These are phyloP conservation scores for Vitis riparia DNA, from an alignment of 164 flowering plant species.

Conservation along the genomic window DNA sequence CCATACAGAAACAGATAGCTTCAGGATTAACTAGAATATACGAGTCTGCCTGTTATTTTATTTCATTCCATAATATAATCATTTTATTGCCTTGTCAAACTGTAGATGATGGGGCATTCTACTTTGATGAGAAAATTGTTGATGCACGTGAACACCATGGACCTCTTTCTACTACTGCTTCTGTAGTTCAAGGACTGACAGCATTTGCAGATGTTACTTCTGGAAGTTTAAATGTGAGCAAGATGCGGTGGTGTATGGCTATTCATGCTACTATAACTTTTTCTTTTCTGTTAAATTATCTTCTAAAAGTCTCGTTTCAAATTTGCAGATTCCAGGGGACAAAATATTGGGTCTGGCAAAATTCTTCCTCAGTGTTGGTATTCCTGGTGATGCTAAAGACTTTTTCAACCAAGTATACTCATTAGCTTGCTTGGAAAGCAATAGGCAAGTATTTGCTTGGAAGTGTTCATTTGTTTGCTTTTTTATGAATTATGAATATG, in stretches of 20 bases:
- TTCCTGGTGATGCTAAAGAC: slow-evolving; percentile 80
- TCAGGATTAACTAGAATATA: background rate
- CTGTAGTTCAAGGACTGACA: slow-evolving; percentile 81
- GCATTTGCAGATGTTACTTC: slow-evolving; percentile 66
- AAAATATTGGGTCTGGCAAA: slow-evolving; percentile 84
- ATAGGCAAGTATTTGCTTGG: slow-evolving; percentile 43
- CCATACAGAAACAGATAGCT: too few relatives aligned
- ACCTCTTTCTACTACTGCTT: slow-evolving; percentile 77
- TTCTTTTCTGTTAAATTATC: slow-evolving; percentile 1
- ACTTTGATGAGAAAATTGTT: slow-evolving; percentile 82
- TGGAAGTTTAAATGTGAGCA: slow-evolving; percentile 65
- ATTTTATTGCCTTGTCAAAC: background rate
- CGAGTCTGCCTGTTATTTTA: background rate
- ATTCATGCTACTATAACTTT: background rate
- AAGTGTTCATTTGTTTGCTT: background rate
- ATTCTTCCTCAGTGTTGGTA: slow-evolving; percentile 83
- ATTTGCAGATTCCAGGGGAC: slow-evolving; percentile 77
- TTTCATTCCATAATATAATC: background rate
- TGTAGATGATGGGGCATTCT: slow-evolving; percentile 82
- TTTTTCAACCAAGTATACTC: slow-evolving; percentile 82
- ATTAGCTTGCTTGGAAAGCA: slow-evolving; percentile 70
- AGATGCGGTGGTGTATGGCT: background rate
- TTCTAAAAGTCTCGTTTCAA: slow-evolving; percentile 6
- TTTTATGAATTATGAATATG: background rate
- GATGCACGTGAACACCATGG: slow-evolving; percentile 62